Percentiles rank a stretch among this genome's conserved stretches.
These are phyloP conservation scores for Paecilomyces sp. DNA, from an alignment of 2,329 filamentous ascomycete genomes.

Conservation along the genomic window DNA sequence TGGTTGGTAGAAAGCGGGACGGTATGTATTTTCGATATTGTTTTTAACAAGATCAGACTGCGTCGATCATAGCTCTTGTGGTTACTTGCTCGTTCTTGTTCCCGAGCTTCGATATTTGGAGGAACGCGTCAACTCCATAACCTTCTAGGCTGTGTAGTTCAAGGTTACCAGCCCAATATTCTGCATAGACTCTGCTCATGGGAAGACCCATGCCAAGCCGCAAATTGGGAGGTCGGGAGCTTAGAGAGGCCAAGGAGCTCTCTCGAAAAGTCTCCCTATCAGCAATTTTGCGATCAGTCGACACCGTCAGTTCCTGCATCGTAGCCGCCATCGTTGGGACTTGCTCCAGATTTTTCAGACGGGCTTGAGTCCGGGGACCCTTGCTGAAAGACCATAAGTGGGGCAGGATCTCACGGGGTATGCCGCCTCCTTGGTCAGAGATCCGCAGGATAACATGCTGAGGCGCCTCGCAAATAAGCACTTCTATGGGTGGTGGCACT, in stretches of 20 bases:
- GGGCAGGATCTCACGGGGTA: slow-evolving; percentile 75
- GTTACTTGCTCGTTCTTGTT: slow-evolving; percentile 96
- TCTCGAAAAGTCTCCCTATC: slow-evolving; percentile 36
- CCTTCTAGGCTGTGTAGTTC: slow-evolving; percentile 90
- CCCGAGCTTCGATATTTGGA: slow-evolving; percentile 91
- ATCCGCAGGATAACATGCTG: slow-evolving; percentile 96
- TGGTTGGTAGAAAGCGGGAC: not conserved
- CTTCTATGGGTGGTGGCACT: slow-evolving; percentile 74
- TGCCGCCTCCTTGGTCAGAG: slow-evolving; percentile 89
- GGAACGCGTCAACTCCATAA: slow-evolving; percentile 90
- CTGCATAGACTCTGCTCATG: slow-evolving; percentile 88
- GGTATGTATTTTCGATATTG: not conserved
- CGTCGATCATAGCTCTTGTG: slow-evolving; percentile 69
- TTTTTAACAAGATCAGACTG: slow-evolving; percentile 45
- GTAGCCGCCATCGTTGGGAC: slow-evolving; percentile 92
- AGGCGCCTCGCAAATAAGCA: slow-evolving; percentile 86
- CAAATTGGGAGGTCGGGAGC: slow-evolving; percentile 75
- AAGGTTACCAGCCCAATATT: slow-evolving; percentile 94
- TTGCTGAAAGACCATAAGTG: slow-evolving; percentile 97
- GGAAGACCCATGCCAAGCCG: slow-evolving; percentile 88
- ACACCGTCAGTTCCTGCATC: slow-evolving; percentile 69
- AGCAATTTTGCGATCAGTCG: slow-evolving; percentile 24
- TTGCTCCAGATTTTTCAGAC: slow-evolving; percentile 75
- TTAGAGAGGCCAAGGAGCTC: slow-evolving; percentile 70
- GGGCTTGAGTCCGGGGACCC: slow-evolving; percentile 68